phyloP scores from a whole-genome alignment of 2,329 filamentous ascomycete species.

The Didymella lethalis region DNA sequence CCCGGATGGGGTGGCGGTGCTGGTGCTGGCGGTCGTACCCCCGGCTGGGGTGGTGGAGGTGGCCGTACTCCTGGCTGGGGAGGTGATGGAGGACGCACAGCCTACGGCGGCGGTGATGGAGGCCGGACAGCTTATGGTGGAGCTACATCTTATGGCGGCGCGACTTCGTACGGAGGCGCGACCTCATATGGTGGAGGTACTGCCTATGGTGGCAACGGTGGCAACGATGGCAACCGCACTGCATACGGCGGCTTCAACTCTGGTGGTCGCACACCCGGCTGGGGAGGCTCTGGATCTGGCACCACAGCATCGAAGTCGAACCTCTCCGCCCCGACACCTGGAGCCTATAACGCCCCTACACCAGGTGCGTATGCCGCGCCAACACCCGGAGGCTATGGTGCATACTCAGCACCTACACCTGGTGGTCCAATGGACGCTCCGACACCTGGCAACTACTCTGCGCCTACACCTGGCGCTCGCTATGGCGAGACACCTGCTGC shows the following conservation, averaged over 20 bases:
- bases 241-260: conserved; percentile 60
- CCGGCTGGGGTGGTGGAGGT: conserved; percentile 55
- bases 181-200: conserved; percentile 73
- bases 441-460: conserved; percentile 51
- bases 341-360: conserved; percentile 47
- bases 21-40: conserved; percentile 50
- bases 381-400: conserved; percentile 46
- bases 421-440: conserved; percentile 50
- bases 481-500: conserved; percentile 52
- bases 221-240: conserved; percentile 50
- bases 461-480: conserved; percentile 49
- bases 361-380: conserved; percentile 49
- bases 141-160: conserved; percentile 56
- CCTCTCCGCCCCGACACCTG: conserved; percentile 44
- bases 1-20: conserved; percentile 61
- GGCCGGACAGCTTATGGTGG: conserved; percentile 53
- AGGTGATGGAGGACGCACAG: conserved; percentile 48
- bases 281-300: conserved; percentile 62
- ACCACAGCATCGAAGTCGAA: conserved; percentile 37
- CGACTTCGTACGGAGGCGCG: conserved; percentile 75
- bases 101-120: conserved; percentile 49
- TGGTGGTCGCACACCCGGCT: conserved; percentile 61
- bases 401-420: conserved; percentile 49
- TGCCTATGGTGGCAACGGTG: conserved; percentile 48
- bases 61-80: conserved; percentile 61